These are phyloP conservation scores for Heteromeles arbutifolia DNA, from an alignment of 306 rosid species.

Conservation along the genomic window DNA sequence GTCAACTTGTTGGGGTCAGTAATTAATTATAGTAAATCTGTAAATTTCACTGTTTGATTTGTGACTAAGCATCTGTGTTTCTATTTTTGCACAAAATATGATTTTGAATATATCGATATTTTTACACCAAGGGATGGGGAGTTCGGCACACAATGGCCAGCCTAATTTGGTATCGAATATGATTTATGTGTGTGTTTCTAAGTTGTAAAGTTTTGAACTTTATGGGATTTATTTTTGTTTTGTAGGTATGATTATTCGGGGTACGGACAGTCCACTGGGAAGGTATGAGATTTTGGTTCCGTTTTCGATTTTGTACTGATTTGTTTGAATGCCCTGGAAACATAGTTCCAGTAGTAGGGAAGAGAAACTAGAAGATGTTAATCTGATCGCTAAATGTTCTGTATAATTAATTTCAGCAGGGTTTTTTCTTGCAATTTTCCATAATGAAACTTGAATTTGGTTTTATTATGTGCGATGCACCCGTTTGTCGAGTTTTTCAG, in stretches of 20 bases:
- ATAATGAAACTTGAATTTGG: neutral
- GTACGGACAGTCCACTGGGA: conserved; percentile 80
- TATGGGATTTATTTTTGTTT: neutral
- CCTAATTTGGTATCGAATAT: no score
- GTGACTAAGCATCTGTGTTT: neutral
- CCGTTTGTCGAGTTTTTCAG: neutral
- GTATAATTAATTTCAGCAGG: neutral
- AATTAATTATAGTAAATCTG: neutral
- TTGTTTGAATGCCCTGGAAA: neutral
- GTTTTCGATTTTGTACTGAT: neutral
- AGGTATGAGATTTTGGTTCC: conserved; percentile 43
- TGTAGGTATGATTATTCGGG: conserved; percentile 90
- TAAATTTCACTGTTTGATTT: neutral
- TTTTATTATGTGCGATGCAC: neutral
- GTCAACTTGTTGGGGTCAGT: conserved; percentile 83
- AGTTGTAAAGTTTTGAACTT: conserved; percentile 4
- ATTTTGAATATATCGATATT: no score
- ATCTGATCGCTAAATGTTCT: neutral
- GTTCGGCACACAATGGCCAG: no score
- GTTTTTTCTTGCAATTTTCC: neutral
- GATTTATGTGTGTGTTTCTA: neutral
- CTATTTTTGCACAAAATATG: neutral
- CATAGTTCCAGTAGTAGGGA: neutral
- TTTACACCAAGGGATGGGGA: no score
- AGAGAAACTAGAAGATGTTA: neutral